Base-by-base conservation (phyloP, 2,329 filamentous ascomycete species). In the Ascochyta lentis region DNA sequence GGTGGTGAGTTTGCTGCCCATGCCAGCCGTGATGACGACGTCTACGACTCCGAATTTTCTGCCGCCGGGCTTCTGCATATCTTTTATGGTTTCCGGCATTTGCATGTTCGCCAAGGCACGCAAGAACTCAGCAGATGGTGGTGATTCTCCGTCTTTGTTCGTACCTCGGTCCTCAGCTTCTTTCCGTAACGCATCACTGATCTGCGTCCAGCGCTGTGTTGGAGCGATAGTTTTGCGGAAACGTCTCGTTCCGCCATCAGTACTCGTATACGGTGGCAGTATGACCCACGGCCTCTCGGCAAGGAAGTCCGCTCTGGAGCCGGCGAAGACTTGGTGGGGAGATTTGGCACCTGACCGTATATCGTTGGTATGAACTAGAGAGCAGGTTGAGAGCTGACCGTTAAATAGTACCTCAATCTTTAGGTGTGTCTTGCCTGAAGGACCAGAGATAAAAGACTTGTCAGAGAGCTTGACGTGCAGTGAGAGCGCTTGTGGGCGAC, bases 391-490 rank as follows among this genome's bases (percentile, higher is more conserved):
- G 7, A 81, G 68, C 27, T 74, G 64, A 34, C 80, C 80, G 50
- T 82, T 82, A 63, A 80, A 69, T 60, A 79, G 78, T 4, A 82
- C 73, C n/a, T 81, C 79, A 39, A 81, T 72, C 61, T 79, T 80
- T 46, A 81, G 54, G 31, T 78, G 73, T 19, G 70, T 68, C n/a
- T 61, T 61, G 23, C 51, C 60, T 10, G 48, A 56, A 33, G 70
- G 60, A 19, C 64, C 59, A n/a, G 54, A 60, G 2, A 66, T 22
- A 42, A 75, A 76, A 0, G 74, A 61, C 46, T 70, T 67, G 8
- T 70, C 58, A 6, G 64, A 68, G 13, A 78, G 60, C 12, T 66
- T 58, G 35, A 76, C 60, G 27, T 75, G 70, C 1, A 76, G 59
- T 2, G 61, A 51, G 15, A 76, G 70, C 6, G 67, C 71, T 49